phyloP scores from a whole-genome alignment of 345 rosid species.

The Eucalyptus erythrocorys region DNA sequence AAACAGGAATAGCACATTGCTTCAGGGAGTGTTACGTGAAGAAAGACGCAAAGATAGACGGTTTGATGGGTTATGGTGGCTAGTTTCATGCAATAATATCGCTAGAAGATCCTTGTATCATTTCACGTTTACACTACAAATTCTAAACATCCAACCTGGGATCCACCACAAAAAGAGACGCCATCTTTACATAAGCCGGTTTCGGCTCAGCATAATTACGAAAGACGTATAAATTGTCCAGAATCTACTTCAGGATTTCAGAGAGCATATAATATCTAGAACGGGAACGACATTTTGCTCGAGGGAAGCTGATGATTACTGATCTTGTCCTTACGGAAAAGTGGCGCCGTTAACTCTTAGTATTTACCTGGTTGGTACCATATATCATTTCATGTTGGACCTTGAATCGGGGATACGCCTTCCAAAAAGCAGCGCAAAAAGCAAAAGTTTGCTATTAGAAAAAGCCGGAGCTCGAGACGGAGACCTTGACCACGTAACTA shows the following conservation, averaged over 20 bases:
- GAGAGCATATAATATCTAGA: not conserved
- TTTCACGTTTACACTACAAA: not conserved
- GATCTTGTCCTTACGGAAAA: not conserved
- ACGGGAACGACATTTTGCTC: not conserved
- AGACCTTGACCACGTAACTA: constrained; percentile 10
- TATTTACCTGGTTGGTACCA: not conserved
- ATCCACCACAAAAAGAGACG: not conserved
- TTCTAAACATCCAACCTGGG: not conserved
- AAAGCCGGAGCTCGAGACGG: constrained; percentile 7
- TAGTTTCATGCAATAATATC: not conserved
- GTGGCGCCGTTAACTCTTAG: not conserved
- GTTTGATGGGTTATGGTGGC: not conserved
- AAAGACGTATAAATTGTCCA: not conserved
- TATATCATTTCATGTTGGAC: not conserved
- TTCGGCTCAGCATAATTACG: not conserved
- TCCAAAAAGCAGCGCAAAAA: constrained; percentile 8
- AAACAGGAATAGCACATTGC: not conserved
- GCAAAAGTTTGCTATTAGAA: constrained; percentile 1
- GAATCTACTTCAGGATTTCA: not conserved
- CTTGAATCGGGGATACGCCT: constrained; percentile 10
- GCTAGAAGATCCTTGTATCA: not conserved
- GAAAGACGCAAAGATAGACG: not conserved
- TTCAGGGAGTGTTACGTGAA: not conserved
- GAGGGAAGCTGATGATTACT: not conserved
- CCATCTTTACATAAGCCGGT: not conserved